Conservation (phyloP, 2,329 filamentous ascomycete species). For the Tolypocladium inflatum region DNA sequence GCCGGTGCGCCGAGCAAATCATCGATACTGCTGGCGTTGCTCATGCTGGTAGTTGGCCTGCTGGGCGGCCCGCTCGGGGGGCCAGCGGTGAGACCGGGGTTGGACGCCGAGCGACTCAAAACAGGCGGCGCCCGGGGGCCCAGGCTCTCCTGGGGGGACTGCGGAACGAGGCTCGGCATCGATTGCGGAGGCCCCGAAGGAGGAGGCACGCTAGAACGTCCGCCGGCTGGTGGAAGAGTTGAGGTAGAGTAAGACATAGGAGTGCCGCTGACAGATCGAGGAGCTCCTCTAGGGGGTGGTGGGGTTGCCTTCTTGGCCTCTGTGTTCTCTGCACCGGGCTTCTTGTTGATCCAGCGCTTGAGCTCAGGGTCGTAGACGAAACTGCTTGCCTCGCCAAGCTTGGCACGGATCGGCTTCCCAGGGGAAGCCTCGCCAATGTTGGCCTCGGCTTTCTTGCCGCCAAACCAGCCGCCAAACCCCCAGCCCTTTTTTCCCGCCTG, state of each 20-base stretch:
- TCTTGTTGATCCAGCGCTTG: constrained; percentile 98
- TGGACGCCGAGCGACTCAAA: constrained; percentile 40
- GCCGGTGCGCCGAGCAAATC: constrained; percentile 73
- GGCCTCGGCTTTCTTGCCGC: constrained; percentile 46
- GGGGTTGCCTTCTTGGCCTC: constrained; percentile 58
- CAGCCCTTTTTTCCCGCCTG: constrained; percentile 55
- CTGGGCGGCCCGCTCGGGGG: constrained; percentile 46
- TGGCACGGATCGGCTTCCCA: constrained; percentile 73
- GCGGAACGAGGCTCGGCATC: neutral
- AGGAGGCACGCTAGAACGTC: constrained; percentile 21
- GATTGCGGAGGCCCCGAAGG: constrained; percentile 14
- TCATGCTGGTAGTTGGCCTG: constrained; percentile 71
- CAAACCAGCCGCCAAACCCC: constrained; percentile 80
- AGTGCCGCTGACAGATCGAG: constrained; percentile 43
- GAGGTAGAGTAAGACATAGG: constrained; percentile 32
- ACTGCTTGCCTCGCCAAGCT: constrained; percentile 84
- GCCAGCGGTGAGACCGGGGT: constrained; percentile 29
- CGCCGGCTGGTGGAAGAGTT: constrained; percentile 22
- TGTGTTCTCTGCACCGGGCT: constrained; percentile 57
- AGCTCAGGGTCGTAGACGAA: constrained; percentile 95
- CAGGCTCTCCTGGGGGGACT: constrained; percentile 25
- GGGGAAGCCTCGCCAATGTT: constrained; percentile 28
- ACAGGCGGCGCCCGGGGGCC: constrained; percentile 21
- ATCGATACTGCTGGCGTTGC: constrained; percentile 89
- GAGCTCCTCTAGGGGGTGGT: constrained; percentile 61